Conservation (phyloP, 2,329 filamentous ascomycete species). For the Alternaria solani region DNA sequence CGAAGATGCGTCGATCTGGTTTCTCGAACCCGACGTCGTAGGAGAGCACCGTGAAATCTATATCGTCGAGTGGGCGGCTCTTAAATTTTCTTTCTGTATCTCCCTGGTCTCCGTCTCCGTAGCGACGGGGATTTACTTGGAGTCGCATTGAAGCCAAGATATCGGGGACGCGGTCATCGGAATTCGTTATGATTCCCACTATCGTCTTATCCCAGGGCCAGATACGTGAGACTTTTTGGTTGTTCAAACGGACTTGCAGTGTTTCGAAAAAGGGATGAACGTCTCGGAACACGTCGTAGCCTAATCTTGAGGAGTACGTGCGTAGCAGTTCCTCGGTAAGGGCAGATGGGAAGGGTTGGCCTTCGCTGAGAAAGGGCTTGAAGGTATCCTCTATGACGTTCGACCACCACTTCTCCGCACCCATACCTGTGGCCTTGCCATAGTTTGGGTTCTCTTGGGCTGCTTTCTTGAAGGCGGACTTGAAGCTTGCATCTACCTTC, state of each 20-base stretch:
- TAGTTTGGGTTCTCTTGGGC: slow-evolving; percentile 65
- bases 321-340: slow-evolving; percentile 60
- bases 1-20: slow-evolving; percentile 65
- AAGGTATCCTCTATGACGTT: slow-evolving; percentile 65
- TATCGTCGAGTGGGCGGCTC: slow-evolving; percentile 42
- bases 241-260: slow-evolving; percentile 39
- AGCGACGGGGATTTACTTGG: slow-evolving; percentile 47
- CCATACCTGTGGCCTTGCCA: slow-evolving; percentile 62
- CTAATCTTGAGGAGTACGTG: slow-evolving; percentile 63
- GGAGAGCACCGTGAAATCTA: slow-evolving; percentile 68
- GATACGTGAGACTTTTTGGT: neutral
- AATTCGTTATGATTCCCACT: slow-evolving; percentile 69
- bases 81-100: slow-evolving; percentile 31
- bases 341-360: slow-evolving; percentile 52
- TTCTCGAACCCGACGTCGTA: slow-evolving; percentile 70
- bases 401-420: slow-evolving; percentile 66
- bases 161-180: slow-evolving; percentile 65
- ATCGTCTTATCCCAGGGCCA: slow-evolving; percentile 55
- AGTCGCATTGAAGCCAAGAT: slow-evolving; percentile 65
- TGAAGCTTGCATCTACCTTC: slow-evolving; percentile 44
- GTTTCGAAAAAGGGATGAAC: slow-evolving; percentile 57
- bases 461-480: slow-evolving; percentile 59
- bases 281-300: slow-evolving; percentile 60
- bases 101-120: neutral
- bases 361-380: slow-evolving; percentile 33